A percentile compares a stretch with the other conserved stretches of the same genome.
Conservation (phyloP, 805 yeast genomes). For the Limtongia smithiae region DNA sequence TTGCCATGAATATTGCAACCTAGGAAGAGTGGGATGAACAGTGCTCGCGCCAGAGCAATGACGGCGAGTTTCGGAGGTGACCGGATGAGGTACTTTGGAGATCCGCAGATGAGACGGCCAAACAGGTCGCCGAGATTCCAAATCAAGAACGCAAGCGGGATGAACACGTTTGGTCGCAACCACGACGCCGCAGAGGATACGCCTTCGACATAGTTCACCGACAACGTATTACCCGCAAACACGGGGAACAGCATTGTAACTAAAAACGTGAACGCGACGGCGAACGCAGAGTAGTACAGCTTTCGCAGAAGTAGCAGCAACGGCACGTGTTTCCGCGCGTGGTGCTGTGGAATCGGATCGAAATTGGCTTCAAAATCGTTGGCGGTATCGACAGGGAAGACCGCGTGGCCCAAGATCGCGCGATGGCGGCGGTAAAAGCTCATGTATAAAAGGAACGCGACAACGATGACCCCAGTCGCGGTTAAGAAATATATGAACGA, state of each 20-base stretch:
- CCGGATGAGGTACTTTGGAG: slow-evolving; percentile 27
- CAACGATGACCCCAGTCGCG: slow-evolving; percentile 47
- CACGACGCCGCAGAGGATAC: slow-evolving; percentile 15
- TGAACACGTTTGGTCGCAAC: slow-evolving; percentile 42
- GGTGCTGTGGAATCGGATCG: slow-evolving; percentile 9
- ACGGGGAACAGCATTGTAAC: slow-evolving; percentile 82
- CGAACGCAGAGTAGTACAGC: slow-evolving; percentile 57
- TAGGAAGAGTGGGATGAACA: slow-evolving; percentile 69
- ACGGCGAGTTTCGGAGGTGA: slow-evolving; percentile 15
- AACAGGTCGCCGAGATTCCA: slow-evolving; percentile 89
- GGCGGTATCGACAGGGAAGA: not conserved
- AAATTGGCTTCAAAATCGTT: slow-evolving; percentile 1
- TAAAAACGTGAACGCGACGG: slow-evolving; percentile 71
- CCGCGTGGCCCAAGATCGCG: slow-evolving; percentile 18
- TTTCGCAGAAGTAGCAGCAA: slow-evolving; percentile 58
- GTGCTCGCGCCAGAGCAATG: slow-evolving; percentile 17
- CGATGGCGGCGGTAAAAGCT: slow-evolving; percentile 37
- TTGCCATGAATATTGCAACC: slow-evolving; percentile 56
- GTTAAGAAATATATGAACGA: slow-evolving; percentile 46
- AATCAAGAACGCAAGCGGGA: slow-evolving; percentile 73
- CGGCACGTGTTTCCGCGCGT: slow-evolving; percentile 46
- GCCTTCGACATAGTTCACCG: slow-evolving; percentile 43
- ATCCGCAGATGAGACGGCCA: slow-evolving; percentile 70
- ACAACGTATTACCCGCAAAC: slow-evolving; percentile 70
- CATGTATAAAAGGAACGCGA: slow-evolving; percentile 43